A percentile compares a stretch with the other conserved stretches of the same genome.
These are phyloP conservation scores for Bacidia rubella DNA, from an alignment of 495 filamentous ascomycete species.

Conservation along the genomic window DNA sequence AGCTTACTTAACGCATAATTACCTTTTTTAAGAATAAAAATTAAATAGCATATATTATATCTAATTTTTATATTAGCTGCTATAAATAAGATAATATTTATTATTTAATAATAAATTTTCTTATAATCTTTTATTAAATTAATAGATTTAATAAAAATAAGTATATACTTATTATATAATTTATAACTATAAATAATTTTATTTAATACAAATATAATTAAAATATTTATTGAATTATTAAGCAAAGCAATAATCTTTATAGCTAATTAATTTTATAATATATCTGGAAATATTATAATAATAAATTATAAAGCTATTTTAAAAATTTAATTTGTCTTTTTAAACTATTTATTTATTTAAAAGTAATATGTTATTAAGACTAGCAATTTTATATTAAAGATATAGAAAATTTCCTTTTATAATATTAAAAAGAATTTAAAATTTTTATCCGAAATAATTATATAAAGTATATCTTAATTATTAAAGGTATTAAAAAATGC, in stretches of 20 bases:
- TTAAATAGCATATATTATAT: not conserved
- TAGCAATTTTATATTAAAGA: not conserved
- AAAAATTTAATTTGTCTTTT: not conserved
- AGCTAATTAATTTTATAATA: not conserved
- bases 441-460: slow-evolving; percentile 1
- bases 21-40: not conserved
- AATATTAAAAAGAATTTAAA: slow-evolving; percentile 2
- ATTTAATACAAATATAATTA: not conserved
- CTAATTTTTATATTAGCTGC: not conserved
- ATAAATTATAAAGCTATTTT: slow-evolving; percentile 3
- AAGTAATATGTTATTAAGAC: not conserved
- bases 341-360: not conserved
- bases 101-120: slow-evolving; percentile 1
- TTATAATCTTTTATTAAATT: not conserved
- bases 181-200: not conserved
- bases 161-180: not conserved
- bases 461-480: not conserved
- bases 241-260: not conserved
- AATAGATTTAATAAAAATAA: not conserved
- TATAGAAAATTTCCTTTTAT: not conserved
- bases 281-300: no score
- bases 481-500: not conserved
- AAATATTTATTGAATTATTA: not conserved
- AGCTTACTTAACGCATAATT: not conserved
- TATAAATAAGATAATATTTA: slow-evolving; percentile 1